These are phyloP conservation scores for Tremellales sp. DNA, from an alignment of 1,284 basidiomycete species.

Conservation along the genomic window DNA sequence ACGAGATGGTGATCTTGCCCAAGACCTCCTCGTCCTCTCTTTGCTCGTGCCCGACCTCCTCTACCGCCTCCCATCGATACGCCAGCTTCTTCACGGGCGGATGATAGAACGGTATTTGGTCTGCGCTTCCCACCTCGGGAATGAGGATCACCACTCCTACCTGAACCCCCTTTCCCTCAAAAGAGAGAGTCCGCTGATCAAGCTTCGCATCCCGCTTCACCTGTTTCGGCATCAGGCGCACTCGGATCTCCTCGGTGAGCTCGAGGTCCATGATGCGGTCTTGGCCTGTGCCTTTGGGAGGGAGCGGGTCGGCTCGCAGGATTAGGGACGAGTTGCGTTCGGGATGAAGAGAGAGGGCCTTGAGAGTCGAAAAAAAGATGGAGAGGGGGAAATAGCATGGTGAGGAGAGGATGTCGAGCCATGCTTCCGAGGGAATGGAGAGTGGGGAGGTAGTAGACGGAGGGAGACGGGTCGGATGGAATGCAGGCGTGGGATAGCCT, in stretches of 20 bases:
- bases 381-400: constrained; percentile 34
- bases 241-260: constrained; percentile 24
- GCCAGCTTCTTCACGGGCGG: constrained; percentile 40
- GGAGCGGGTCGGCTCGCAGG: constrained; percentile 38
- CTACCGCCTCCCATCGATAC: constrained; percentile 30
- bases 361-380: constrained; percentile 33
- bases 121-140: constrained; percentile 25
- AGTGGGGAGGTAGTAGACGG: constrained; percentile 4
- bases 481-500: constrained; percentile 8
- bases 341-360: constrained; percentile 39
- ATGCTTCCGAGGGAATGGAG: constrained; percentile 6
- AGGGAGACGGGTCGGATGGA: constrained; percentile 14
- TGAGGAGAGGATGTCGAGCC: constrained; percentile 22
- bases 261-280: constrained; percentile 13
- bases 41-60: constrained; percentile 9
- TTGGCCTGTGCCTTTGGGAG: constrained; percentile 1
- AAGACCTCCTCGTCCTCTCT: constrained; percentile 1
- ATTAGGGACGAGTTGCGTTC: constrained; percentile 46
- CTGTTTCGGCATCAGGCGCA: constrained; percentile 42
- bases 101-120: constrained; percentile 45
- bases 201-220: constrained; percentile 38
- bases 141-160: constrained; percentile 34
- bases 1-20: constrained; percentile 26
- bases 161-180: constrained; percentile 12
- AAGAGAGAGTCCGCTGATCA: constrained; percentile 34